Conservation (phyloP, 306 rosid species). For the Prosopis cineraria region DNA sequence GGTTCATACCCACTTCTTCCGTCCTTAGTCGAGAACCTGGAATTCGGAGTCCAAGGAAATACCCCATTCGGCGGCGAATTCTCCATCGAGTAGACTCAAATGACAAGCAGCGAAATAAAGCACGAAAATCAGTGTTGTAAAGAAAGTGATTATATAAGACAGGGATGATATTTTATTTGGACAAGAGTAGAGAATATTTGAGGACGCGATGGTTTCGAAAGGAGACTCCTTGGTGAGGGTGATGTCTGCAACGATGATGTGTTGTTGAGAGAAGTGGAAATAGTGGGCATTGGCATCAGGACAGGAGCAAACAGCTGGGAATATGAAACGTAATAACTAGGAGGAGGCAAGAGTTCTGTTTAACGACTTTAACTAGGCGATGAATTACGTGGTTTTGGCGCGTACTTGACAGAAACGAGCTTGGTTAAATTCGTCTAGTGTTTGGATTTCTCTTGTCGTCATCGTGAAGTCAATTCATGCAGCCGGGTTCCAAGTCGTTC, state of each 20-base stretch:
- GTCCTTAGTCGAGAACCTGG: slow-evolving; percentile 46
- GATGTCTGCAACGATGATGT: slow-evolving; percentile 32
- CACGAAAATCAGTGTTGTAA: slow-evolving; percentile 4
- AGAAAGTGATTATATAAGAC: neutral
- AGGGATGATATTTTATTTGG: neutral
- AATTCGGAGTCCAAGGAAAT: slow-evolving; percentile 32
- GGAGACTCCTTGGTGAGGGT: slow-evolving; percentile 39
- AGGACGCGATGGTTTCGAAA: slow-evolving; percentile 53
- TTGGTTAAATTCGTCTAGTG: slow-evolving; percentile 34
- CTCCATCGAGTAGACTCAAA: slow-evolving; percentile 36
- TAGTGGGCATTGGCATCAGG: neutral
- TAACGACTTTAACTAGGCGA: slow-evolving; percentile 28
- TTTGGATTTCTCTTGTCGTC: slow-evolving; percentile 1
- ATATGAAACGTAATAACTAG: slow-evolving; percentile 18
- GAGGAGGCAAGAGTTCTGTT: slow-evolving; percentile 19
- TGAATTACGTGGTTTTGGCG: slow-evolving; percentile 27
- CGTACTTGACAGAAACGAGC: neutral
- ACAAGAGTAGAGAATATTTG: slow-evolving; percentile 2
- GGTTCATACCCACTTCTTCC: slow-evolving; percentile 88
- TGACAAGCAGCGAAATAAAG: neutral
- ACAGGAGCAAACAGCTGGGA: neutral
- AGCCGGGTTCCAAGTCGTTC: neutral
- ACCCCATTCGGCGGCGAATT: slow-evolving; percentile 30
- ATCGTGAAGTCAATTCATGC: neutral
- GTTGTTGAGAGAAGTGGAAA: slow-evolving; percentile 4